Base-by-base conservation (phyloP, 2,329 filamentous ascomycete species). In the Colletotrichum magnum region DNA sequence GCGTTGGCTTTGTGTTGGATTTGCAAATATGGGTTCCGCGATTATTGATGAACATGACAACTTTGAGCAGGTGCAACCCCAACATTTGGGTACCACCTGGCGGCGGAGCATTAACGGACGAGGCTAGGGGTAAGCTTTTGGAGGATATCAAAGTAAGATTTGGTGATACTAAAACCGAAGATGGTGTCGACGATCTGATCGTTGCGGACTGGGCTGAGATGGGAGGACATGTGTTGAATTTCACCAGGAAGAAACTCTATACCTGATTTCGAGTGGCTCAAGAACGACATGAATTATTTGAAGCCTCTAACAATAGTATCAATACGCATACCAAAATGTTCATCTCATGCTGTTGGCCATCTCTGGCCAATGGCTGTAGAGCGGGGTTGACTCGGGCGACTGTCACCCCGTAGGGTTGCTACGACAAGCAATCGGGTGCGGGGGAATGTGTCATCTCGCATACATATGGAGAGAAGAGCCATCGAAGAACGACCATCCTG, bases 111-210 rank as follows among this genome's bases (percentile, higher is more conserved):
- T 26, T 41, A 3, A 21, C 58, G 47, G 58, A 61, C 32, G 58
- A 61, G 48, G 32, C 26, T 15, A 18, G 58, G 3, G 36, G 26
- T 2, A 61, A 48, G 24, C 26, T 61, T 1, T 16, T 61, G 28
- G 48, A 28, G 36, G 48, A 28, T 32, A 32, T 61, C 21, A 52
- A 41, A 16, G 58, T 61, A 9, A 52, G 58, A 16, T 61, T 61
- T 43, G 58, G 58, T n/a, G 58, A 61, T 43, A 47, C 32, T 18
- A 21, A 61, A 32, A n/a, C 26, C 12, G 47, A 15, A 21, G 47
- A 51, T 6, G 48, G 5, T 16, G 26, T 32, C 18, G 47, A 39
- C 24, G 58, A 61, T 21, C 10, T 61, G 32, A 47, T 52, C 16
- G 43, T 61, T 36, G 58, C 47, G 3, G 48, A 52, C 6, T 61